Evolutionary conservation across 2,329 filamentous ascomycete species (phyloP).

Genomic region (Mollisia scopiformis): DNA sequence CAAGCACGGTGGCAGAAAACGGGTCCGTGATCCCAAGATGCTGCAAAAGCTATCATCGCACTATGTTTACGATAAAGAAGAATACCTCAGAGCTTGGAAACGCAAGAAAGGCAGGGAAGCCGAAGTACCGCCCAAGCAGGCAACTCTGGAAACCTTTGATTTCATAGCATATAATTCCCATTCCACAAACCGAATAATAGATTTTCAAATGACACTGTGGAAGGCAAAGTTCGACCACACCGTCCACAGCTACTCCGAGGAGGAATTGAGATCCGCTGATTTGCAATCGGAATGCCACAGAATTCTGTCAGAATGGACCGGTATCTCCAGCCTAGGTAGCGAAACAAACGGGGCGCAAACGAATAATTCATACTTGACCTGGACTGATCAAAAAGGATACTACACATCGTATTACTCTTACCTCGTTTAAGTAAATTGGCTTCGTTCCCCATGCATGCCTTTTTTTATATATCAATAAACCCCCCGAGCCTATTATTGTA

Average conservation of each 20-base stretch:
- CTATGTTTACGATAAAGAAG: background rate
- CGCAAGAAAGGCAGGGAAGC: background rate
- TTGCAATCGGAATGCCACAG: background rate
- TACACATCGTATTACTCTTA: conserved; percentile 2
- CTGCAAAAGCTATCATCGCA: conserved; percentile 2
- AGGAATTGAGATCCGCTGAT: background rate
- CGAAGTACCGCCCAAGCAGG: background rate
- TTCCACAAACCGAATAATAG: background rate
- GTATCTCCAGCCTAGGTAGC: background rate
- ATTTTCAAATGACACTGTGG: background rate
- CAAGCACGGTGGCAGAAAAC: background rate
- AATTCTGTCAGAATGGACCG: background rate
- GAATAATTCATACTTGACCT: conserved; percentile 1
- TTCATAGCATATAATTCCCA: background rate
- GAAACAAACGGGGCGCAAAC: background rate
- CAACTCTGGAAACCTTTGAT: background rate
- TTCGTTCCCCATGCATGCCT: no score
- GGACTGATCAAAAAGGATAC: background rate
- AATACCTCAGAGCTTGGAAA: background rate
- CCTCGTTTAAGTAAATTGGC: conserved; percentile 4
- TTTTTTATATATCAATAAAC: no score
- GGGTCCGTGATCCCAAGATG: background rate
- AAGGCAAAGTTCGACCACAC: background rate
- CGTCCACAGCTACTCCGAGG: background rate
- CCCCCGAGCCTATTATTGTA: no score